A percentile compares a stretch with the other conserved stretches of the same genome.
These are phyloP conservation scores for Coemansia sp. DNA, from an alignment of 192 early-diverging fungal genomes.

Conservation along the genomic window DNA sequence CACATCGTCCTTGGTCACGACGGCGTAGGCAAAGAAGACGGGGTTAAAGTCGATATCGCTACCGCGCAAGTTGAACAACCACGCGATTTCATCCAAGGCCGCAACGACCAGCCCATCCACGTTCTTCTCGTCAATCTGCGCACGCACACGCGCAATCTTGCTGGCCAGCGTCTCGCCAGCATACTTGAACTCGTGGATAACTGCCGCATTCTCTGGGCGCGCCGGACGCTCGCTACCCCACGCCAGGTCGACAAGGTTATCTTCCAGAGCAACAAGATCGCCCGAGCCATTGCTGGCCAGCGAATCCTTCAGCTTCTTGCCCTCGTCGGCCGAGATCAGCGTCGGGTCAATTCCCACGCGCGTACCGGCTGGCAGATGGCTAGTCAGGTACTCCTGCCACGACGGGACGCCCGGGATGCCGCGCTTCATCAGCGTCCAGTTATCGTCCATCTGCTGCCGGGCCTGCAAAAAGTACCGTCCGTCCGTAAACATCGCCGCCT, in stretches of 20 bases:
- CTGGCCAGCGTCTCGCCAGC: constrained; percentile 55
- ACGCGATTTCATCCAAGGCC: constrained; percentile 92
- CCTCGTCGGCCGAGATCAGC: constrained; percentile 70
- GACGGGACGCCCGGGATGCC: constrained; percentile 82
- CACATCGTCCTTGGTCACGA: constrained; percentile 65
- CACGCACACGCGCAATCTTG: constrained; percentile 70
- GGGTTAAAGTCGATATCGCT: constrained; percentile 94
- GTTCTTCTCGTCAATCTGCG: constrained; percentile 56
- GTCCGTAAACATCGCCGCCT: constrained; percentile 91
- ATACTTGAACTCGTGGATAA: constrained; percentile 65
- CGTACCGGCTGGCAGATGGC: constrained; percentile 63
- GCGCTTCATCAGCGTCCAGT: constrained; percentile 93
- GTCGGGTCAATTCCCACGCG: constrained; percentile 91
- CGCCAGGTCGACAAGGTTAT: constrained; percentile 82
- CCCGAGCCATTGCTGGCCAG: constrained; percentile 53
- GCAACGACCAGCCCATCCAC: constrained; percentile 74
- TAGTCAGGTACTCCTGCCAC: constrained; percentile 81
- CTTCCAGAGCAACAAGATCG: constrained; percentile 59
- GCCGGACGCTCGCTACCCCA: constrained; percentile 73
- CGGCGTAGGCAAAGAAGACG: constrained; percentile 89
- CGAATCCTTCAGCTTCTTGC: constrained; percentile 50
- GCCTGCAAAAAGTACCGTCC: constrained; percentile 98
- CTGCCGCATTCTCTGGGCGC: constrained; percentile 60
- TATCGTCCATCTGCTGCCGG: constrained; percentile 78
- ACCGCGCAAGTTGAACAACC: constrained; percentile 97